Conservation (phyloP, 2,329 filamentous ascomycete genomes). For the Hirsutella rhossiliensis region DNA sequence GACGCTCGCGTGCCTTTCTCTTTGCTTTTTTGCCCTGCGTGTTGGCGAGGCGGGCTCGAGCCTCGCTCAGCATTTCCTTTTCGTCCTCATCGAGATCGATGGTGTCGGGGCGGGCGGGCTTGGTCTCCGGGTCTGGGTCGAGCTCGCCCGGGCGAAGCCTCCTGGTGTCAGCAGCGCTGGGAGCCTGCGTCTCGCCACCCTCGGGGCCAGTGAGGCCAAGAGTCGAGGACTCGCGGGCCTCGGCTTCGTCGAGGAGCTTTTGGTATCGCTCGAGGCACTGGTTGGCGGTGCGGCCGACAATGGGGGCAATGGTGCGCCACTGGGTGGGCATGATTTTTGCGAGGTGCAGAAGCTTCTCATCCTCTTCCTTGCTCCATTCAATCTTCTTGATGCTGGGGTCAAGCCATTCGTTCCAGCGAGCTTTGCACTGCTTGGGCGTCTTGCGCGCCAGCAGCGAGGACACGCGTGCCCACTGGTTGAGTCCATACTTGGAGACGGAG, state of each 20-base stretch:
- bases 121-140: conserved; percentile 94
- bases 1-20: conserved; percentile 87
- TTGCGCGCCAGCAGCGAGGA: conserved; percentile 95
- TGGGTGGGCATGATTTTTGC: conserved; percentile 98
- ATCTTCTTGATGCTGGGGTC: conserved; percentile 97
- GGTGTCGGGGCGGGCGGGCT: conserved; percentile 88
- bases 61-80: conserved; percentile 98
- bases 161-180: conserved; percentile 85
- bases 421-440: conserved; percentile 98
- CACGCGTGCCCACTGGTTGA: conserved; percentile 97
- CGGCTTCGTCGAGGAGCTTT: conserved; percentile 89
- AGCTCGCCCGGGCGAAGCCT: conserved; percentile 83
- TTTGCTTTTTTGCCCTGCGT: conserved; percentile 99
- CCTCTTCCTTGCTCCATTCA: conserved; percentile 97
- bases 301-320: conserved; percentile 96
- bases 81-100: conserved; percentile 98
- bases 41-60: conserved; percentile 88
- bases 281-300: conserved; percentile 90
- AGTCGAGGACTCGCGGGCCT: conserved; percentile 75
- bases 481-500: conserved; percentile 84
- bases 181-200: conserved; percentile 76
- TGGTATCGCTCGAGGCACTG: conserved; percentile 97
- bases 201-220: conserved; percentile 75
- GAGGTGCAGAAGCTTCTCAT: conserved; percentile 91
- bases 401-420: conserved; percentile 95